Percentiles rank a stretch among this genome's conserved stretches.
Evolutionary conservation across 1,284 basidiomycete genomes (phyloP).

Genomic region (Trametes hirsuta): DNA sequence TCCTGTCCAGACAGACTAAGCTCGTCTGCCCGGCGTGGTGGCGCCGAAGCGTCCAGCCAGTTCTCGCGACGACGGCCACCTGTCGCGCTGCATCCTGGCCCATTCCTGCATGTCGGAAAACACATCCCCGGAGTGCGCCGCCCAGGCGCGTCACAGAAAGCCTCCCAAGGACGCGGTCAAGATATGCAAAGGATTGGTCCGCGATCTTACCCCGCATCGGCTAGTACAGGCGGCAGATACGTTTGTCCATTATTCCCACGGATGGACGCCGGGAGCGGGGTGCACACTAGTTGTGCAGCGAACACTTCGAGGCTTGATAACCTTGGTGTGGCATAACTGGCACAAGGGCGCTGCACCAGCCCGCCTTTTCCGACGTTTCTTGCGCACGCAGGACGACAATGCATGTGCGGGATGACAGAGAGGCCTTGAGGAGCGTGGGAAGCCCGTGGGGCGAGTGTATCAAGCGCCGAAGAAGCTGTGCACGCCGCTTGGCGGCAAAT

Average conservation of each 20-base stretch:
- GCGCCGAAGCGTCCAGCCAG: no score
- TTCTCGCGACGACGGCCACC: no score
- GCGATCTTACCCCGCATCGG: slow-evolving; percentile 19
- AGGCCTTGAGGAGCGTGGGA: not conserved
- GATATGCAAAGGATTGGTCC: slow-evolving; percentile 12
- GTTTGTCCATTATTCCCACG: not conserved
- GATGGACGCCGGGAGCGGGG: not conserved
- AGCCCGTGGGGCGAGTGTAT: not conserved
- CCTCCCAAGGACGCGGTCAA: not conserved
- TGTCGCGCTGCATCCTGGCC: no score
- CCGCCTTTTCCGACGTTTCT: no score
- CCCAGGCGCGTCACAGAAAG: not conserved
- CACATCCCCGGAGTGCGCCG: not conserved
- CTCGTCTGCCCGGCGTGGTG: no score
- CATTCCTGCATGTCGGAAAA: not conserved
- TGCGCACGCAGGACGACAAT: no score
- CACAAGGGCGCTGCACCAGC: no score
- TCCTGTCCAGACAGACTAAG: no score
- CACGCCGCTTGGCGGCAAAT: not conserved
- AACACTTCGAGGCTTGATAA: no score
- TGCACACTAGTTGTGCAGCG: no score
- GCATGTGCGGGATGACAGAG: no score
- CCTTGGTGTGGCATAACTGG: no score
- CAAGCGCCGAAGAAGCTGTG: not conserved
- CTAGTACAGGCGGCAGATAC: slow-evolving; percentile 5